Evolutionary conservation across 371 early-diverging fungal genomes (phyloP), one percentile per base, ranked within the genome.

Genomic region (Mortierella sp.): DNA sequence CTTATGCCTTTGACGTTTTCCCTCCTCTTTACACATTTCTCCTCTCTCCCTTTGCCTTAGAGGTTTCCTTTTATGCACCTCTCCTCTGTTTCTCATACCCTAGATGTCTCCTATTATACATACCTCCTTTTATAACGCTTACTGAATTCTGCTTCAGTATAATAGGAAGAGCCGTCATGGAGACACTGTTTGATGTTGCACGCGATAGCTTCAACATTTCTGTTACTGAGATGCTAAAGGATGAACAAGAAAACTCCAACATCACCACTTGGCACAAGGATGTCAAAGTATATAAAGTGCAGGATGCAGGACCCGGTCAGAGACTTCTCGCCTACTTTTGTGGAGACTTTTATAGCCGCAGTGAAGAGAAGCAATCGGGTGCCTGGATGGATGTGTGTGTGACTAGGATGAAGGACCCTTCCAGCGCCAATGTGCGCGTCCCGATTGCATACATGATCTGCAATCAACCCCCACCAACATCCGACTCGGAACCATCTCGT

Each of bases 301-400:
- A 84, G 46, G 90, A 90, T 50, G 68, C 82, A 12, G 65, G 68
- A 0, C 68, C 77, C 19, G 62, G 23, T 9, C 65, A 80, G 50
- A 56, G 84, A 26, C 69, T 86, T 12, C 82, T 86, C 56, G 91
- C 91, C 0, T 91, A 89, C 68, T 91, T 91, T 64, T 89, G 89
- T 65, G 91, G 91, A 7, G 91, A 91, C 62, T 91, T 91, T 68
- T 76, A 76, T 61, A 82, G 88, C 25, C 82, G 91, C 3, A 88
- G 89, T 19, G 85, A 87, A 16, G 91, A 91, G 50, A 91, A 91
- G 55, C 83, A 89, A 30, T 85, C 86, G 26, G 93, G 93, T 60
- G 89, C 88, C 1, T 94, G 94, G 95, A 91, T 94, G 92, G 87
- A 90, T 62, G 83, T 91, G 7, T 90, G 90, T 25, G 86, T 88